These are phyloP conservation scores for Penicillium samsonianum DNA, from an alignment of 495 filamentous ascomycete species.

Conservation along the genomic window DNA sequence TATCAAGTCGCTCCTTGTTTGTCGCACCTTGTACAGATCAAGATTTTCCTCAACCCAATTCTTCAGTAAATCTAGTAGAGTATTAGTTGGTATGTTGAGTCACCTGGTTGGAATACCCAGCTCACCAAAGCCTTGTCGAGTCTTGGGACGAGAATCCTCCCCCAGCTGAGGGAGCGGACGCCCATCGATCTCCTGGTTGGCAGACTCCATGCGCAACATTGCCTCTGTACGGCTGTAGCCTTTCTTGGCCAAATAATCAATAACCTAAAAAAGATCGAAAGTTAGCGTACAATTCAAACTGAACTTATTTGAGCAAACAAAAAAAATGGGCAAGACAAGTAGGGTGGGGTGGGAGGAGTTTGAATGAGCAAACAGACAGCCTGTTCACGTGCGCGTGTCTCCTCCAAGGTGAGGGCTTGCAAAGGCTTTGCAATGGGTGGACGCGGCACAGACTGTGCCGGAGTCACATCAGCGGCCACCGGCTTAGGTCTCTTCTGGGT, in stretches of 20 bases:
- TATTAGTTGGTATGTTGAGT: constrained; percentile 13
- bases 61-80: constrained; percentile 59
- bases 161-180: constrained; percentile 63
- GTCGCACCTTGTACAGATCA: constrained; percentile 83
- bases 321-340: neutral
- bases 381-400: neutral
- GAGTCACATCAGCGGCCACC: neutral
- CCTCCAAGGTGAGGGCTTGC: neutral
- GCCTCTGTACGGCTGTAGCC: constrained; percentile 92
- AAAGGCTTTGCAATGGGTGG: neutral
- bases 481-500: neutral
- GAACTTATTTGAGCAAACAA: constrained; percentile 9
- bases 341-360: neutral
- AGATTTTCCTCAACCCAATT: constrained; percentile 86
- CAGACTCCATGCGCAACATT: constrained; percentile 89
- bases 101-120: neutral
- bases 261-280: constrained; percentile 60
- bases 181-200: constrained; percentile 73
- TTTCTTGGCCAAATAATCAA: constrained; percentile 95
- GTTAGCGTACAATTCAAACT: constrained; percentile 12
- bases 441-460: neutral
- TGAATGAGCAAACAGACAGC: neutral
- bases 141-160: constrained; percentile 74
- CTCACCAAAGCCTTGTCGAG: constrained; percentile 68
- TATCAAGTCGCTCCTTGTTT: neutral